Evolutionary conservation across 345 rosid species (phyloP).

Genomic region (Lepidium didymum): DNA sequence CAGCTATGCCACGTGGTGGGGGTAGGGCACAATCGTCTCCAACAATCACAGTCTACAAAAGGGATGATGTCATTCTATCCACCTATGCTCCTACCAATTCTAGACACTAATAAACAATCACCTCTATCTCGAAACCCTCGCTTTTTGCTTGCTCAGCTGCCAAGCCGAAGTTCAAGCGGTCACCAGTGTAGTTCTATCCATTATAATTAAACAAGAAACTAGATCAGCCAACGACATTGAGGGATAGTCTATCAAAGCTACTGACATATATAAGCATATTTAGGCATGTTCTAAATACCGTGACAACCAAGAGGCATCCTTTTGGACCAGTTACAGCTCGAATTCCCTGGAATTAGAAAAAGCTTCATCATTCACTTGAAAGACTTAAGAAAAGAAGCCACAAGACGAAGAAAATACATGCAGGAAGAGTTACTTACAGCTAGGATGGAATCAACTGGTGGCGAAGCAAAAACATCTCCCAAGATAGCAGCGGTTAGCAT

Average conservation of each 20-base stretch:
- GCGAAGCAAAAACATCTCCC: conserved; percentile 89
- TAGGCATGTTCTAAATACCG: conserved; percentile 33
- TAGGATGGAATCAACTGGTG: conserved; percentile 77
- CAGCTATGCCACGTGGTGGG: conserved; percentile 83
- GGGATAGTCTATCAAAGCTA: background rate
- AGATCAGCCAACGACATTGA: background rate
- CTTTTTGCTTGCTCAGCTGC: conserved; percentile 95
- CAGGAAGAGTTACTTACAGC: conserved; percentile 47
- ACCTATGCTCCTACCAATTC: background rate
- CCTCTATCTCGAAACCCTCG: conserved; percentile 84
- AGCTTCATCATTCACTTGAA: background rate
- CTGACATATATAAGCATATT: background rate
- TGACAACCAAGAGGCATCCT: conserved; percentile 89
- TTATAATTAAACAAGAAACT: background rate
- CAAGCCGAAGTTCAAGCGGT: conserved; percentile 84
- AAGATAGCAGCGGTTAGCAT: conserved; percentile 89
- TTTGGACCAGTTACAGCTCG: conserved; percentile 91
- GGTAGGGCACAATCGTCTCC: conserved; percentile 99
- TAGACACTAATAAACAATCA: conserved; percentile 6
- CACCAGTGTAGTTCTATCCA: conserved; percentile 82
- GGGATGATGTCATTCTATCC: background rate
- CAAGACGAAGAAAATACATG: background rate
- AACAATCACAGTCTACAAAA: conserved; percentile 74
- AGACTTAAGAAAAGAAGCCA: background rate
- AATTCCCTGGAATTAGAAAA: conserved; percentile 53